These are phyloP conservation scores for Tolypocladium inflatum DNA, from an alignment of 2,329 filamentous ascomycete species.

Conservation along the genomic window DNA sequence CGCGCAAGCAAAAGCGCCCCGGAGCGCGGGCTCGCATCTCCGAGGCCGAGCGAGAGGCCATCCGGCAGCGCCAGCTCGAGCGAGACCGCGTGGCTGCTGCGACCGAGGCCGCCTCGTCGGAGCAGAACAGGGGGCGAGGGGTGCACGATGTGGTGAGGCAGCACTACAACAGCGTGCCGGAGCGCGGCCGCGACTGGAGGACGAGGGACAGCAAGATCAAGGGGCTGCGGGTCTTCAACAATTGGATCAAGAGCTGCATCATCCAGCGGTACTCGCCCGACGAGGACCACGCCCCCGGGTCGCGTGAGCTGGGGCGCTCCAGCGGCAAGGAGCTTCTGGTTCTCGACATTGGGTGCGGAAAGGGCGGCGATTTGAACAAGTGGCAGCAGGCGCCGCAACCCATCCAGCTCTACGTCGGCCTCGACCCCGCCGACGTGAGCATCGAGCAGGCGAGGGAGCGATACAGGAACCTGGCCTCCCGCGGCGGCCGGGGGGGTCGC, in stretches of 20 bases:
- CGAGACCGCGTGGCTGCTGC: conserved; percentile 35
- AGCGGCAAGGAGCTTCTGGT: conserved; percentile 61
- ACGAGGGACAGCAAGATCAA: conserved; percentile 93
- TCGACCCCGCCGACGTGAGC: conserved; percentile 87
- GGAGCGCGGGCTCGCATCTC: conserved; percentile 58
- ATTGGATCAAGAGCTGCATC: conserved; percentile 96
- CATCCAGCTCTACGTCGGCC: conserved; percentile 86
- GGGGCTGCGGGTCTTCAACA: conserved; percentile 89
- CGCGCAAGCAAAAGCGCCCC: conserved; percentile 60
- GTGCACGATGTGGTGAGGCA: conserved; percentile 80
- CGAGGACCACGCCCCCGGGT: conserved; percentile 59
- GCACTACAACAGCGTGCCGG: conserved; percentile 93
- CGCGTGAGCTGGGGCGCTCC: conserved; percentile 40
- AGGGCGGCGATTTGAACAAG: conserved; percentile 89
- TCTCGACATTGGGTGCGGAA: conserved; percentile 91
- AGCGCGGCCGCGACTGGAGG: conserved; percentile 89
- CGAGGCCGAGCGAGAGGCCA: conserved; percentile 56
- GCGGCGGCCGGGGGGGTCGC: conserved; percentile 46
- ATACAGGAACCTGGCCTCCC: conserved; percentile 62
- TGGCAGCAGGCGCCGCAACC: conserved; percentile 91
- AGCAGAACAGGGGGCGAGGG: conserved; percentile 34
- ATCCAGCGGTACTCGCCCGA: conserved; percentile 92
- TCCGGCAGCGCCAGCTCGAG: conserved; percentile 52
- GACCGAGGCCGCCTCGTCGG: conserved; percentile 23
- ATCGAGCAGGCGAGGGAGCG: conserved; percentile 85